Base-by-base conservation (phyloP, 257 asterid genomes). In the Nemophila menziesii region DNA sequence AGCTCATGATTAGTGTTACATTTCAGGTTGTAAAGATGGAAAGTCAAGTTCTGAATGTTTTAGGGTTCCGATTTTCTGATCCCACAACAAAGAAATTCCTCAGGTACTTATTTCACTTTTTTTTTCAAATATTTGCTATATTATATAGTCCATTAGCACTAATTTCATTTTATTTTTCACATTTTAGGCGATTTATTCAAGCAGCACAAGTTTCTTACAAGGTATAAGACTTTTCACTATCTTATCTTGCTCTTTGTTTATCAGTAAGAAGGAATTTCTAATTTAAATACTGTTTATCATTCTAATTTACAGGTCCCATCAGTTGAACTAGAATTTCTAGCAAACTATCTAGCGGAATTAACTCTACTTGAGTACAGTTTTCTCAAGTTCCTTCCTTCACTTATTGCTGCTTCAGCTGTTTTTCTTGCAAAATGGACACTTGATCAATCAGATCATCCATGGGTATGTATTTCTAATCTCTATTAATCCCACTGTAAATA, bases 381-480 rank as follows among this genome's bases (percentile, higher is more conserved):
- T 68, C 78, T 86, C 19, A 74, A 79, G 73, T 75, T 66, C 58
- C 90, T 92, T 40, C 99, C 99, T 8, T 92, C 99, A 36, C 63
- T 72, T 40, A 54, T 74, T 47, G 99, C 99, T 41, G 99, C 99
- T 23, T 82, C 96, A 14, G 96, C 89, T 43, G 82, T 92, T 42
- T 82, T 86, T 63, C 71, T 92, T 50, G 99, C 99, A 45, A 68
- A 83, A 75, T 92, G 99, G 99, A 92, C 89, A 17, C 78, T 92
- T 33, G 93, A 92, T 63, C 99, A 92, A 65, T 74, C 94, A 29
- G 75, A 64, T 42, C 76, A 82, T 69, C 99, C 99, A 58, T 92
- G 99, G 99, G 99, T 92, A 26, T 5, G 83, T 58, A 57, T 46
- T 63, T 49, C 53, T 60, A 11, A 19, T 24, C 38, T 47, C 20